Evolutionary conservation across 2,329 filamentous ascomycete species (phyloP), one percentile per base, ranked within the genome.

Genomic region (Claviceps fusiformis): DNA sequence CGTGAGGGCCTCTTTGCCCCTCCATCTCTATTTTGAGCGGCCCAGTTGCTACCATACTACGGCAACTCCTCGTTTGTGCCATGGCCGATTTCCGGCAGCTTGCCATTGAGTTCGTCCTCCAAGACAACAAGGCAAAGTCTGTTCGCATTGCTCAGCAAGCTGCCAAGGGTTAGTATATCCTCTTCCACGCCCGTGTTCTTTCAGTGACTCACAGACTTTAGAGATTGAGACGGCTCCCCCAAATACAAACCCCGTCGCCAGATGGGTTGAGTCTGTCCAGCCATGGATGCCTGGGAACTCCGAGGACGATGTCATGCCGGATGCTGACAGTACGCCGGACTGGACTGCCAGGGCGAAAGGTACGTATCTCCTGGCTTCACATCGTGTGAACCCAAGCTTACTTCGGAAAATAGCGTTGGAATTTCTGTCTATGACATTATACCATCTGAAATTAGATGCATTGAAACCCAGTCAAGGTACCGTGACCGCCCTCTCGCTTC

Each of bases 251-350:
- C 70, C 74, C 3, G 70, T 80, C 47, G 75, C 75, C 17, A 74
- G 76, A 62, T 80, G 77, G 77, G 77, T 79, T 33, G 73, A 77
- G 49, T 76, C 77, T 41, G 75, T 80, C 55, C 73, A 77, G 60
- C 72, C 71, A 54, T 80, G 78, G 78, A 77, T 80, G 70, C 73
- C 73, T 17, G 69, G 68, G 8, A 68, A 65, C 54, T 67, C 70
- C 43, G 66, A 66, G 50, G 71, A 70, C 43, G 67, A 66, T 10
- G 68, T 68, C n/a, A 60, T 61, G 56, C 49, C 55, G 19, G 72
- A 74, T 53, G 70, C 69, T 17, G 69, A 71, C 37, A 66, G 69
- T n/a, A 69, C 67, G 41, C 71, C 73, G n/a, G 73, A 78, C 59
- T 73, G 79, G 65, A 78, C 80, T 35, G 68, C 75, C 3, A 71